Evolutionary conservation across 257 asterid genomes (phyloP).

Genomic region (Nicotiana undulata): DNA sequence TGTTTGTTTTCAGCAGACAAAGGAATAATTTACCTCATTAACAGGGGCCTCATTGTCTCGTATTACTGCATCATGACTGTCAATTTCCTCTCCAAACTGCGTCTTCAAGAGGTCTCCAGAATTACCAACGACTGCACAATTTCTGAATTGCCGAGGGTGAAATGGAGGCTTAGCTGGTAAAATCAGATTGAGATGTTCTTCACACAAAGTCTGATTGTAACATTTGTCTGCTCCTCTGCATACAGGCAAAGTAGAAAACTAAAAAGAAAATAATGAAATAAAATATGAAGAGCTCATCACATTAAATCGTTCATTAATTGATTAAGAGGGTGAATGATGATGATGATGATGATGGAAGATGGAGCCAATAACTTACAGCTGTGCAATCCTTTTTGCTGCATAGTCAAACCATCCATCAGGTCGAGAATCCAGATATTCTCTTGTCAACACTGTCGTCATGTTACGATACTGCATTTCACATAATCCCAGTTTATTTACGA

Average conservation of each 20-base stretch:
- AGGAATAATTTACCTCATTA: slow-evolving; percentile 49
- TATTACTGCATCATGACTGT: slow-evolving; percentile 88
- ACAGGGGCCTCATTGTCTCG: slow-evolving; percentile 99
- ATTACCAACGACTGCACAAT: slow-evolving; percentile 97
- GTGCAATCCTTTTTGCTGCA: slow-evolving; percentile 95
- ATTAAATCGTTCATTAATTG: background rate
- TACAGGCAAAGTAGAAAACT: background rate
- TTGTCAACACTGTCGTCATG: slow-evolving; percentile 96
- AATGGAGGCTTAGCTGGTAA: slow-evolving; percentile 93
- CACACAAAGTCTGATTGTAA: slow-evolving; percentile 82
- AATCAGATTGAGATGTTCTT: slow-evolving; percentile 75
- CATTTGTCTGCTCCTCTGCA: slow-evolving; percentile 85
- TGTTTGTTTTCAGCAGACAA: background rate
- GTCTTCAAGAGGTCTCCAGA: slow-evolving; percentile 97
- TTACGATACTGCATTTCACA: slow-evolving; percentile 94
- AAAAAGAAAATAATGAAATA: background rate
- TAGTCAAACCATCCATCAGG: slow-evolving; percentile 96
- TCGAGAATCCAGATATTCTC: slow-evolving; percentile 91
- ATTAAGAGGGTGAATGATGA: background rate
- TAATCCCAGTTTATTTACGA: slow-evolving; percentile 23
- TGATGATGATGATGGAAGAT: slow-evolving; percentile 3
- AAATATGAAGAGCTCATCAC: slow-evolving; percentile 4
- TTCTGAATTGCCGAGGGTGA: slow-evolving; percentile 89
- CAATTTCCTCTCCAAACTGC: slow-evolving; percentile 88
- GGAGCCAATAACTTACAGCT: slow-evolving; percentile 48